Percentiles rank a stretch among this genome's conserved stretches.
Conservation (phyloP, 2,329 filamentous ascomycete genomes). For the Leptographium radiaticola region DNA sequence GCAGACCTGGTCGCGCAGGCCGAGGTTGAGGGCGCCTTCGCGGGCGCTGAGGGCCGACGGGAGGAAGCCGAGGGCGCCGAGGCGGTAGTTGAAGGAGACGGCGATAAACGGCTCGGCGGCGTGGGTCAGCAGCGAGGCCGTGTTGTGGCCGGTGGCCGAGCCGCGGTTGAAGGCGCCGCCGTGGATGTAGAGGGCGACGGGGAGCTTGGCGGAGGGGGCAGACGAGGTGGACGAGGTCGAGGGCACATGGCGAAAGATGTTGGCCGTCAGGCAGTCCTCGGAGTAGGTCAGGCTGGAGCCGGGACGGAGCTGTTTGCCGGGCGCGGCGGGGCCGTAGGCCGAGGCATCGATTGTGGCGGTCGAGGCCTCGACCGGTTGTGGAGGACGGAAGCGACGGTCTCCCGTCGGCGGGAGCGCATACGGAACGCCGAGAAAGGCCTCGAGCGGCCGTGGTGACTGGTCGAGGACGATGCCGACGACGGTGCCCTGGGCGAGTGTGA, state of each 20-base stretch:
- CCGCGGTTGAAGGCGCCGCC: constrained; percentile 18
- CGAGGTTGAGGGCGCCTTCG: constrained; percentile 28
- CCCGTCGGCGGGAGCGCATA: constrained; percentile 29
- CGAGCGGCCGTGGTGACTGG: constrained; percentile 21
- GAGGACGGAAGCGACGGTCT: constrained; percentile 23
- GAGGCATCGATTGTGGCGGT: constrained; percentile 25
- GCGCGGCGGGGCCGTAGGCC: constrained; percentile 21
- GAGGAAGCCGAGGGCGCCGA: constrained; percentile 49
- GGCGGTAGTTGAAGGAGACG: constrained; percentile 25
- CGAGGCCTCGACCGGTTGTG: constrained; percentile 21
- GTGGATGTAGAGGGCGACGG: constrained; percentile 46
- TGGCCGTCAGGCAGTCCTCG: constrained; percentile 50
- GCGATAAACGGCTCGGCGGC: constrained; percentile 1
- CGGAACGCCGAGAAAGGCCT: constrained; percentile 36
- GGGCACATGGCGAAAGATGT: constrained; percentile 39
- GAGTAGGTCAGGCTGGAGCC: constrained; percentile 5
- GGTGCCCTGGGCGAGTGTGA: constrained; percentile 1
- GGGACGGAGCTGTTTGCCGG: constrained; percentile 6
- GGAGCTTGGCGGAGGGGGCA: constrained; percentile 15
- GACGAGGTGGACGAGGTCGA: constrained; percentile 11
- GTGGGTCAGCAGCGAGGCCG: not conserved
- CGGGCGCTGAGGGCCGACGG: constrained; percentile 28
- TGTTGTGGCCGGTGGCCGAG: not conserved
- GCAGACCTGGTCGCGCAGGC: constrained; percentile 37
- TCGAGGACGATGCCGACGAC: constrained; percentile 9